Percentiles rank a stretch among this genome's conserved stretches.
These are phyloP conservation scores for Leccinum angustisporum DNA, from an alignment of 1,284 basidiomycete species.

Conservation along the genomic window DNA sequence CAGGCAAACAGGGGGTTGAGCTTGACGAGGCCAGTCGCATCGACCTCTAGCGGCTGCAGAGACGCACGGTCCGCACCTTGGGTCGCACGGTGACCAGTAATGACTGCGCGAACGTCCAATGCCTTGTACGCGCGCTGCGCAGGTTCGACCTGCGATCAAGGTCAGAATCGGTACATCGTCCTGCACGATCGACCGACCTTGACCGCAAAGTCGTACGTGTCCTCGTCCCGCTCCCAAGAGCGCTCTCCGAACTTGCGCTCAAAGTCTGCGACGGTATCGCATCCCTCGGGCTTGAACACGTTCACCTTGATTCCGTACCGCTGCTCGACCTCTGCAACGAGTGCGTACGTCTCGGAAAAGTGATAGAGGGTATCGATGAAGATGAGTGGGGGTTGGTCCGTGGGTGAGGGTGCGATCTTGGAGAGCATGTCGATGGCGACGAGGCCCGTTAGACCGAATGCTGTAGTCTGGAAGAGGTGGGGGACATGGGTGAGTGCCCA, in stretches of 20 bases:
- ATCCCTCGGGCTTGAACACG: slow-evolving; percentile 80
- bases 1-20: slow-evolving; percentile 93
- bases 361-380: slow-evolving; percentile 98
- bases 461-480: slow-evolving; percentile 85
- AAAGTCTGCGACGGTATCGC: slow-evolving; percentile 72
- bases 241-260: slow-evolving; percentile 79
- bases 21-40: slow-evolving; percentile 90
- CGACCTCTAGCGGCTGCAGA: slow-evolving; percentile 87
- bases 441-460: slow-evolving; percentile 90
- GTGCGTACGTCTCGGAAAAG: slow-evolving; percentile 89
- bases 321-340: slow-evolving; percentile 78
- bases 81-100: slow-evolving; percentile 90
- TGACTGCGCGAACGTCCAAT: slow-evolving; percentile 83
- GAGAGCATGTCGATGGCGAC: slow-evolving; percentile 92
- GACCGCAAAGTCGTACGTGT: slow-evolving; percentile 88
- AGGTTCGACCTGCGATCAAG: slow-evolving; percentile 76
- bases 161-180: background rate
- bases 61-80: slow-evolving; percentile 88
- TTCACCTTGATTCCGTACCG: slow-evolving; percentile 76
- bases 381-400: slow-evolving; percentile 64
- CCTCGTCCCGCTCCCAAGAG: slow-evolving; percentile 90
- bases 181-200: slow-evolving; percentile 57
- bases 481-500: slow-evolving; percentile 86
- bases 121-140: slow-evolving; percentile 85
- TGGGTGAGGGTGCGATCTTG: slow-evolving; percentile 58